Conservation (phyloP, 2,329 filamentous ascomycete genomes). For the Trichophyton simii region DNA sequence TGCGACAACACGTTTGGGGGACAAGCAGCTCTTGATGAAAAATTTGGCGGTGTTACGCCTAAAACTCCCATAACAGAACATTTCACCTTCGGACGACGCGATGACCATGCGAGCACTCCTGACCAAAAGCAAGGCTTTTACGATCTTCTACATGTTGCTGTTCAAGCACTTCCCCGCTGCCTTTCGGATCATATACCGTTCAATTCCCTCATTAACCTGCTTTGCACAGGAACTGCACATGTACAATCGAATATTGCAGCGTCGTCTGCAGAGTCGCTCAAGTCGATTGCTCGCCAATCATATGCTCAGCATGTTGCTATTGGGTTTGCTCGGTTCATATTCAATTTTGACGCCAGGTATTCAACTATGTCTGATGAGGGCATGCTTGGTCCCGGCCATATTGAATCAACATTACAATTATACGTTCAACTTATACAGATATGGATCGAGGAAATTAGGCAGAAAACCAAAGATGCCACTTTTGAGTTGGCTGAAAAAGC, state of each 20-base stretch:
- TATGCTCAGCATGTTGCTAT: constrained; percentile 93
- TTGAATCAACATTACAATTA: constrained; percentile 81
- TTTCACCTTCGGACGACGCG: constrained; percentile 76
- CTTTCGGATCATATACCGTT: constrained; percentile 82
- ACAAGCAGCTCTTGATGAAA: constrained; percentile 88
- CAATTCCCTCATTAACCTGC: constrained; percentile 81
- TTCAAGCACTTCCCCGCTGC: constrained; percentile 90
- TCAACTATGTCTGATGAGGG: constrained; percentile 96
- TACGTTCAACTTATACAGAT: constrained; percentile 91
- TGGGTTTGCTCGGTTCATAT: constrained; percentile 93
- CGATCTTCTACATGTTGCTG: constrained; percentile 85
- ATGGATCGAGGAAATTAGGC: constrained; percentile 93
- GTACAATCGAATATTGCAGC: constrained; percentile 83
- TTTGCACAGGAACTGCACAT: constrained; percentile 94
- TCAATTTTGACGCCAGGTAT: constrained; percentile 95
- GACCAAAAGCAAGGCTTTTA: constrained; percentile 94
- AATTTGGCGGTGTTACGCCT: constrained; percentile 72
- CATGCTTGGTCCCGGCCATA: constrained; percentile 85
- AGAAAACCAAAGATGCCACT: constrained; percentile 63
- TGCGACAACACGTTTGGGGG: constrained; percentile 96
- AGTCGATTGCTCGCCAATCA: constrained; percentile 85
- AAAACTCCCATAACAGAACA: constrained; percentile 93
- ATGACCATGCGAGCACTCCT: constrained; percentile 58
- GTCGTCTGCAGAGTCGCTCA: constrained; percentile 83
- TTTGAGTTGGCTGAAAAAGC: constrained; percentile 52